These are phyloP conservation scores for Cutaneotrichosporon arboriforme DNA, from an alignment of 1,284 basidiomycete genomes.

Conservation along the genomic window DNA sequence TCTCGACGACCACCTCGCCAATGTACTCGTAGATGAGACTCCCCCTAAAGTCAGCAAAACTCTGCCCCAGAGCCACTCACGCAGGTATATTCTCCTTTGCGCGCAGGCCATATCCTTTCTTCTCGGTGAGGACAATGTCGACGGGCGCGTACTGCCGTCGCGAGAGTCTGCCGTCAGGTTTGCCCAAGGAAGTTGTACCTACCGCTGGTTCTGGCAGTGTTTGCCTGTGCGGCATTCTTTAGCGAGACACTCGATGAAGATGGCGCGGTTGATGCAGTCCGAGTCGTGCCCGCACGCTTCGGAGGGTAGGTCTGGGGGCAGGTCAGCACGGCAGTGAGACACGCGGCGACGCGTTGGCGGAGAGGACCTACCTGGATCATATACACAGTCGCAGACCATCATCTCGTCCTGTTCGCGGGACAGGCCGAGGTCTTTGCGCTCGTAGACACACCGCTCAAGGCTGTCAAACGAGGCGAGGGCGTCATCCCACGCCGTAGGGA, in stretches of 20 bases:
- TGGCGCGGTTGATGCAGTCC: slow-evolving; percentile 95
- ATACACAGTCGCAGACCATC: slow-evolving; percentile 82
- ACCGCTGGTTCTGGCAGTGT: slow-evolving; percentile 92
- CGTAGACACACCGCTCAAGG: slow-evolving; percentile 76
- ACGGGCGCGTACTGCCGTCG: slow-evolving; percentile 77
- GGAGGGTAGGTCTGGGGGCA: slow-evolving; percentile 51
- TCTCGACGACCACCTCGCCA: slow-evolving; percentile 87
- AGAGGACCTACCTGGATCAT: slow-evolving; percentile 65
- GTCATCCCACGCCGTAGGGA: slow-evolving; percentile 66
- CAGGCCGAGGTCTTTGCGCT: slow-evolving; percentile 77
- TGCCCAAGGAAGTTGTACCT: slow-evolving; percentile 31
- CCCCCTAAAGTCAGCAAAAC: slow-evolving; percentile 56
- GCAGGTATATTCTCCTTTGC: slow-evolving; percentile 64
- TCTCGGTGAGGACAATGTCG: slow-evolving; percentile 86
- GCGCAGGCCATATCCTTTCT: slow-evolving; percentile 90
- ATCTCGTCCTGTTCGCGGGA: slow-evolving; percentile 83
- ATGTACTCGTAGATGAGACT: slow-evolving; percentile 96
- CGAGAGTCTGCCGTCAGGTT: slow-evolving; percentile 63
- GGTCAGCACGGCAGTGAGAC: no score
- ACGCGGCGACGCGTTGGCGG: no score
- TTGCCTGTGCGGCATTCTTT: slow-evolving; percentile 78
- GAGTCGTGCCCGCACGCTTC: slow-evolving; percentile 81
- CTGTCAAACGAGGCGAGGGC: slow-evolving; percentile 71
- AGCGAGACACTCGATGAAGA: slow-evolving; percentile 89
- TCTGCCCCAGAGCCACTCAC: slow-evolving; percentile 52